Base-by-base conservation (phyloP, 805 yeast species). In the Metschnikowia vanudenii region DNA sequence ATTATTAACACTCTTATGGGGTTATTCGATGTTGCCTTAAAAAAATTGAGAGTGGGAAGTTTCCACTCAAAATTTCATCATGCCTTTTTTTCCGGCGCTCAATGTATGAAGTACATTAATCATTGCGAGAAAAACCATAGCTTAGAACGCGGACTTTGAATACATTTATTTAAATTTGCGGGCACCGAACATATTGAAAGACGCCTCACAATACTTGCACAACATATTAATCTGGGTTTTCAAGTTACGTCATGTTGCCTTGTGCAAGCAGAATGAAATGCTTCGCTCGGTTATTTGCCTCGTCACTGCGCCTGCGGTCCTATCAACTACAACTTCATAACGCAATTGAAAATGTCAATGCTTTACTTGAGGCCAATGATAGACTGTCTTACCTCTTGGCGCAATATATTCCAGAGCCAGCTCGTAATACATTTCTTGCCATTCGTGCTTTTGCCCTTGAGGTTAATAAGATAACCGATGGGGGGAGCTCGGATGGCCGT, bases 371-470 rank as follows among this genome's bases (percentile, higher is more conserved):
- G 53, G 67, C 62, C 22, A 69, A 62, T 46, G 94, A 86, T 62
- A 65, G 84, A 14, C 82, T 88, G 9, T 79, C 91, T 1, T 77
- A 77, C 46, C 63, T 88, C 14, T 65, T 88, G 19, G 78, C 85
- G 2, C 84, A 85, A 39, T 85, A 87, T 57, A 69, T 85, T 24
- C 95, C 95, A 2, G 71, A 68, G 30, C 82, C 81, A 10, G 76
- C 84, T 1, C 72, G 83, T 52, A 81, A 82, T 55, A 75, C 83
- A 1, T 84, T 76, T 53, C 49, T 84, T 12, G 95, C 88, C 0
- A 68, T 84, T 28, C 67, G 82, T 32, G 83, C 85, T 0, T 80
- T 88, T 65, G 81, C 81, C 50, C 60, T 84, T 32, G 92, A 86
- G 55, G 69, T 84, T 32, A 74, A 79, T 54, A 74, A 78, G 59